Conservation (phyloP, 2,329 filamentous ascomycete species). For the Myriangium duriaei region DNA sequence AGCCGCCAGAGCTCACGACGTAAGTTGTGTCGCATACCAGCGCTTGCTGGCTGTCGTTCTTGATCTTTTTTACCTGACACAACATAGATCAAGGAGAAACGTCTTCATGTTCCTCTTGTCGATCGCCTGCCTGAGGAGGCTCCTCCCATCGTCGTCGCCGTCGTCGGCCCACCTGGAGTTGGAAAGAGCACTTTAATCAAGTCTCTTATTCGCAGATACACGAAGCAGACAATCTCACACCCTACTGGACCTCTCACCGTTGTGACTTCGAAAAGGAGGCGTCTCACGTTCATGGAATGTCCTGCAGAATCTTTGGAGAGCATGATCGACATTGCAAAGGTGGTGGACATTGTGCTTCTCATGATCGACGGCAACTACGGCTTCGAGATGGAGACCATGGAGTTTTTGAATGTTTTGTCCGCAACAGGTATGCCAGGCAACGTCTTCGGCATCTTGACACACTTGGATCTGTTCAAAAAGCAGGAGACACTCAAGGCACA, state of each 20-base stretch:
- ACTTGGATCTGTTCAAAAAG: slow-evolving; percentile 90
- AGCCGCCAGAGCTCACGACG: slow-evolving; percentile 60
- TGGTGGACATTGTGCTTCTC: slow-evolving; percentile 89
- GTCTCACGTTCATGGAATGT: slow-evolving; percentile 91
- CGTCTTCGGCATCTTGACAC: slow-evolving; percentile 91
- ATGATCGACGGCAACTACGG: slow-evolving; percentile 99
- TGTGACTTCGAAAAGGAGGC: slow-evolving; percentile 89
- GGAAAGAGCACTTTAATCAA: slow-evolving; percentile 95
- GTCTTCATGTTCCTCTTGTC: slow-evolving; percentile 89
- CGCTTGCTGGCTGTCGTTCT: too few relatives aligned
- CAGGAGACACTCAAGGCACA: slow-evolving; percentile 83
- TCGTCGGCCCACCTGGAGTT: slow-evolving; percentile 86
- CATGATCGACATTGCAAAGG: slow-evolving; percentile 95
- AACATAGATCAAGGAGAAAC: slow-evolving; percentile 76
- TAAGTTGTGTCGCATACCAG: slow-evolving; percentile 27
- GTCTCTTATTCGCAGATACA: slow-evolving; percentile 83
- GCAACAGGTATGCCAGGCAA: slow-evolving; percentile 96
- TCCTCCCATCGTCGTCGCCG: slow-evolving; percentile 80
- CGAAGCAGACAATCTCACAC: slow-evolving; percentile 84
- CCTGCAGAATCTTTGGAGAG: slow-evolving; percentile 85
- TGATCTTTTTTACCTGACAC: slow-evolving; percentile 4
- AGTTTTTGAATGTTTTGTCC: slow-evolving; percentile 89
- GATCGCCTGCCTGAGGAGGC: slow-evolving; percentile 93
- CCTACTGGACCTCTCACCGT: slow-evolving; percentile 89
- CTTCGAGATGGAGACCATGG: slow-evolving; percentile 99